Base-by-base conservation (phyloP, 2,329 filamentous ascomycete genomes). In the Metarhizium rileyi region DNA sequence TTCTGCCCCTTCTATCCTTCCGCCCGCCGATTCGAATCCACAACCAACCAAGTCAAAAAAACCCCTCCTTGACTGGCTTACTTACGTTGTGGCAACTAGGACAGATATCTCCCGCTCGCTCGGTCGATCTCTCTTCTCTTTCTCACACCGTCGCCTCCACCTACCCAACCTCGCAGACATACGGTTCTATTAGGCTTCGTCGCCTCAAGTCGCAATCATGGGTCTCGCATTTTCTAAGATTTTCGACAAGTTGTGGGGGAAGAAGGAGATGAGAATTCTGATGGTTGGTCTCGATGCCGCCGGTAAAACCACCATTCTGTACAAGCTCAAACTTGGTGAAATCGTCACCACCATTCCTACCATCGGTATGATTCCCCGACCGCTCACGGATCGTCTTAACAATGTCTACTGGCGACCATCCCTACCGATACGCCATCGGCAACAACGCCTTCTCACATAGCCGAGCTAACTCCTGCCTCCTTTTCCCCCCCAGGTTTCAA, bases 251-350 rank as follows among this genome's bases (percentile, higher is more conserved):
- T 82, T 97, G 73, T 95, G 89, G 86, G 90, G 91, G 68, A 95
- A 95, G 86, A 97, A 97, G 85, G 93, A 98, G 84, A 98, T 98
- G 93, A 85, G 93, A 80, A 96, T 98, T 78, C 75, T 98, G 74
- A 98, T 98, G 93, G 90, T 98, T 64, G 93, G 93, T 82, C 84
- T 98, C 66, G 93, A 98, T 74, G 93, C 93, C 66, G 93, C 93
- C 72, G 93, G 93, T 86, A 98, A 98, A 83, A 98, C 93, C 67
- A 98, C 93, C 64, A 98, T 98, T 69, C 84, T 98, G 63, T 98
- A 98, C 80, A 98, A 98, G 83, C 84, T 98, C 72, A 98, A 98
- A 83, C 87, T 98, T 67, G 91, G 93, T 76, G 87, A 96, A 80
- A 93, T 95, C 70, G 93, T 97, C 71, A 97, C 93, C 68, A 98